Conservation (phyloP, 306 rosid species). For the Cucurbita pepo region DNA sequence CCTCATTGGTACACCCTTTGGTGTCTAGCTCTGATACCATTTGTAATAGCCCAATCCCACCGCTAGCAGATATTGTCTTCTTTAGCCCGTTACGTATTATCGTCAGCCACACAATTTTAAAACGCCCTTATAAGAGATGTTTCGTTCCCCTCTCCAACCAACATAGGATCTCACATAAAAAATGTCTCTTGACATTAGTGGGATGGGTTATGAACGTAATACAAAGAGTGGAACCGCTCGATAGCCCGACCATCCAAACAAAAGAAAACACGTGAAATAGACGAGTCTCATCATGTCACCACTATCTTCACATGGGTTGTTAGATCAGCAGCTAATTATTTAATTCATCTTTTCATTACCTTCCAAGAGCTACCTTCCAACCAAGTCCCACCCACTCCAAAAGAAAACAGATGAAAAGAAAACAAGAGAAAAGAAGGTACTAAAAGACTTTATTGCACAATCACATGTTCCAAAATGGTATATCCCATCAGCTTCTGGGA, state of each 20-base stretch:
- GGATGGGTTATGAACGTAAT: too few species aligned
- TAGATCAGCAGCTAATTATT: not conserved
- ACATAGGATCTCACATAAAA: too few species aligned
- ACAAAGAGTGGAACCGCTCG: not conserved
- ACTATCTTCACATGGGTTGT: constrained; percentile 2
- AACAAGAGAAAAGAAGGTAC: not conserved
- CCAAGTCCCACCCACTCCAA: not conserved
- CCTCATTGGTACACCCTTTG: too few species aligned
- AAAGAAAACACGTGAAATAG: not conserved
- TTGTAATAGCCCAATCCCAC: too few species aligned
- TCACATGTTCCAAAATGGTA: not conserved
- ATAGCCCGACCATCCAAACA: not conserved
- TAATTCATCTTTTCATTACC: not conserved
- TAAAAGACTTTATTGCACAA: not conserved
- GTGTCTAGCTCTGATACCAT: too few species aligned
- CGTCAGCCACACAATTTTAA: too few species aligned
- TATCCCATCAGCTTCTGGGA: not conserved
- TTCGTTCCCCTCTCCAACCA: too few species aligned
- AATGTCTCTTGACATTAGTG: too few species aligned
- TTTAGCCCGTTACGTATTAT: too few species aligned
- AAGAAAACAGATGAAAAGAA: constrained; percentile 1
- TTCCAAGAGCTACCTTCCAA: not conserved
- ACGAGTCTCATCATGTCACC: not conserved
- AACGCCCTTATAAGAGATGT: too few species aligned
- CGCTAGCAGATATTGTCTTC: too few species aligned